Evolutionary conservation across 1,139 yeast species (phyloP).

Genomic region (Hansenula anomala): DNA sequence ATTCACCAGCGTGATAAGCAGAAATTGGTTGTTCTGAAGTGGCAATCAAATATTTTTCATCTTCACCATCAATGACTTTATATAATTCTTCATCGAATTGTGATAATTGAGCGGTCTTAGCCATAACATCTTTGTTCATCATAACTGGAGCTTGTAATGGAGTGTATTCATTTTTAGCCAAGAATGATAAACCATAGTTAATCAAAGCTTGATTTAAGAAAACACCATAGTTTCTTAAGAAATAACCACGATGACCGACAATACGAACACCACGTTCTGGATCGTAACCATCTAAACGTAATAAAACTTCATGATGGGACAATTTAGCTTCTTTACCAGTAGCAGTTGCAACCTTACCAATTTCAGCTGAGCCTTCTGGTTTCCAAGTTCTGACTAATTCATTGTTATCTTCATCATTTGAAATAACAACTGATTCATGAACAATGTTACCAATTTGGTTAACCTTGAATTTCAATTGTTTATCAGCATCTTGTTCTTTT

Average conservation of each 20-base stretch:
- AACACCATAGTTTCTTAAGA: slow-evolving; percentile 91
- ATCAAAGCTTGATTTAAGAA: slow-evolving; percentile 97
- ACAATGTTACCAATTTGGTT: slow-evolving; percentile 91
- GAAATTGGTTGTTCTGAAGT: slow-evolving; percentile 99
- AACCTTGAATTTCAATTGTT: slow-evolving; percentile 69
- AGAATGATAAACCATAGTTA: slow-evolving; percentile 87
- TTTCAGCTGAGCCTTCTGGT: slow-evolving; percentile 56
- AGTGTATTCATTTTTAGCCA: slow-evolving; percentile 73
- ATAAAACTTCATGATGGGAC: slow-evolving; percentile 92
- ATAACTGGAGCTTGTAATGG: slow-evolving; percentile 98
- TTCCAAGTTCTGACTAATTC: slow-evolving; percentile 85
- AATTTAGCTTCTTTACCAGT: slow-evolving; percentile 73
- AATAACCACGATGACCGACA: slow-evolving; percentile 98
- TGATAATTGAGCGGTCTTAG: slow-evolving; percentile 96
- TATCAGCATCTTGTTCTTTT: slow-evolving; percentile 77
- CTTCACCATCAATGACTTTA: slow-evolving; percentile 95
- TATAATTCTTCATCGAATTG: slow-evolving; percentile 97
- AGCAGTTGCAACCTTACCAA: slow-evolving; percentile 62
- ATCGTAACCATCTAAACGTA: slow-evolving; percentile 95
- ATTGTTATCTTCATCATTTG: slow-evolving; percentile 87
- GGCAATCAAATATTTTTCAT: slow-evolving; percentile 96
- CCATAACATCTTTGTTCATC: slow-evolving; percentile 99
- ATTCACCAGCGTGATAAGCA: slow-evolving; percentile 95
- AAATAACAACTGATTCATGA: slow-evolving; percentile 84
- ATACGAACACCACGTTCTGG: slow-evolving; percentile 98